phyloP scores from a whole-genome alignment of 768 basidiomycete species.

The Psilocybe subaeruginosa region DNA sequence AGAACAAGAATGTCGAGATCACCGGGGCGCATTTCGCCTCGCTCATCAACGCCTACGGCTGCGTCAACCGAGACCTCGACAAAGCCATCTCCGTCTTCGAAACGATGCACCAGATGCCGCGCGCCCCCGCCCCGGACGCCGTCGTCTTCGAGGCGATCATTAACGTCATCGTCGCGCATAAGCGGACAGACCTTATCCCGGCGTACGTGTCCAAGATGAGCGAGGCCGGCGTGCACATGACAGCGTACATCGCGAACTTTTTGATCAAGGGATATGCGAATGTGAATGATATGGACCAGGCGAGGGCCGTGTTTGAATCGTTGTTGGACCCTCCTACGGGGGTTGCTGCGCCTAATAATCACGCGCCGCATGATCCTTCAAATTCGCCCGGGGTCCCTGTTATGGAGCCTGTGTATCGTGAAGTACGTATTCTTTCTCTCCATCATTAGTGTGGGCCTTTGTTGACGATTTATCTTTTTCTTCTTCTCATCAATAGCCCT shows the following conservation, averaged over 20 bases:
- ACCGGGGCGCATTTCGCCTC: slow-evolving; percentile 68
- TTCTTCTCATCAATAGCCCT: slow-evolving; percentile 53
- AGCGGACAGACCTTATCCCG: slow-evolving; percentile 77
- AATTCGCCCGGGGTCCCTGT: slow-evolving; percentile 34
- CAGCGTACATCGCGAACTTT: slow-evolving; percentile 93
- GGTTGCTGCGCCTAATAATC: slow-evolving; percentile 88
- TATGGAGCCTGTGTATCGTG: slow-evolving; percentile 76
- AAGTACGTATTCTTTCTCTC: slow-evolving; percentile 49
- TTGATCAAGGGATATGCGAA: slow-evolving; percentile 76
- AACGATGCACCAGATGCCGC: slow-evolving; percentile 55
- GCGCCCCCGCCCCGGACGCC: slow-evolving; percentile 69
- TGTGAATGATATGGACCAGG: slow-evolving; percentile 67
- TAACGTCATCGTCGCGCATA: slow-evolving; percentile 81
- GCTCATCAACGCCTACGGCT: slow-evolving; percentile 88
- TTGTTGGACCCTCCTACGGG: slow-evolving; percentile 82
- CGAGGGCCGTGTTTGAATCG: slow-evolving; percentile 78
- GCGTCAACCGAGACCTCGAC: slow-evolving; percentile 74
- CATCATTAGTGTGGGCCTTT: neutral
- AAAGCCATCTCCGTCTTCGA: slow-evolving; percentile 81
- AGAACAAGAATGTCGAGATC: slow-evolving; percentile 43
- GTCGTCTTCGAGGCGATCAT: slow-evolving; percentile 90
- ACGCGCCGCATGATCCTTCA: slow-evolving; percentile 66
- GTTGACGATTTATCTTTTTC: slow-evolving; percentile 1
- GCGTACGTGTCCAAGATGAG: slow-evolving; percentile 66
- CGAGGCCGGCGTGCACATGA: slow-evolving; percentile 75